phyloP scores from a whole-genome alignment of 139 green algal genomes.

The Gonium pectorale region DNA sequence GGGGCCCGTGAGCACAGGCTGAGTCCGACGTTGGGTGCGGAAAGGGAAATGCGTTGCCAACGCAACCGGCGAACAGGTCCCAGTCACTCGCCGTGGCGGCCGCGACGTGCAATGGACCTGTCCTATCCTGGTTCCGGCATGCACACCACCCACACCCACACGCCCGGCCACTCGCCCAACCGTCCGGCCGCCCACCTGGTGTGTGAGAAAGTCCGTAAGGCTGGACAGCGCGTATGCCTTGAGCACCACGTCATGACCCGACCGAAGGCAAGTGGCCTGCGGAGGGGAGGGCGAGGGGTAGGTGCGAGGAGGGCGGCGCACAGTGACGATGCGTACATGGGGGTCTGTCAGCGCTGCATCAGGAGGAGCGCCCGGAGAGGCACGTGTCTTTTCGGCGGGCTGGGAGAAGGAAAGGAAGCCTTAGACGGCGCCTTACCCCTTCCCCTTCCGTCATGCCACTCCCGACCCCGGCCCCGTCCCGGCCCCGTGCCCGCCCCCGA shows the following conservation, averaged over 20 bases:
- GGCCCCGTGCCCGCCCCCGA: not conserved
- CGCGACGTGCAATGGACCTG: too few species aligned
- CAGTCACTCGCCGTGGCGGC: too few species aligned
- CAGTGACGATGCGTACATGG: too few species aligned
- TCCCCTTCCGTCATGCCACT: not conserved
- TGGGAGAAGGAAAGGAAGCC: too few species aligned
- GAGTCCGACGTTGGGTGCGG: too few species aligned
- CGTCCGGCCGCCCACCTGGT: constrained; percentile 17
- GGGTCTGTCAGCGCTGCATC: too few species aligned
- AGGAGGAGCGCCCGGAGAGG: not conserved
- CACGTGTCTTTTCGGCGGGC: not conserved
- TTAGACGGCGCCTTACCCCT: not conserved
- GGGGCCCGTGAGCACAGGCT: too few species aligned
- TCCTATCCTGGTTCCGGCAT: too few species aligned
- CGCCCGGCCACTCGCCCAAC: not conserved
- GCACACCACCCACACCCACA: too few species aligned
- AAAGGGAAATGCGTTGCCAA: too few species aligned
- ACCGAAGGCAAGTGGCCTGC: not conserved
- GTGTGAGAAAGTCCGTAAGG: constrained; percentile 8
- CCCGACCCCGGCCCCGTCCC: not conserved
- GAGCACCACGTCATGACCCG: not conserved
- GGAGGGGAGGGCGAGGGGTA: not conserved
- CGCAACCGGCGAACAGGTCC: too few species aligned
- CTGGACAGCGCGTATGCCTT: not conserved
- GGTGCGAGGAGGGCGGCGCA: not conserved